Evolutionary conservation across 306 rosid genomes (phyloP).

Genomic region (Elaeagnus macrophylla): DNA sequence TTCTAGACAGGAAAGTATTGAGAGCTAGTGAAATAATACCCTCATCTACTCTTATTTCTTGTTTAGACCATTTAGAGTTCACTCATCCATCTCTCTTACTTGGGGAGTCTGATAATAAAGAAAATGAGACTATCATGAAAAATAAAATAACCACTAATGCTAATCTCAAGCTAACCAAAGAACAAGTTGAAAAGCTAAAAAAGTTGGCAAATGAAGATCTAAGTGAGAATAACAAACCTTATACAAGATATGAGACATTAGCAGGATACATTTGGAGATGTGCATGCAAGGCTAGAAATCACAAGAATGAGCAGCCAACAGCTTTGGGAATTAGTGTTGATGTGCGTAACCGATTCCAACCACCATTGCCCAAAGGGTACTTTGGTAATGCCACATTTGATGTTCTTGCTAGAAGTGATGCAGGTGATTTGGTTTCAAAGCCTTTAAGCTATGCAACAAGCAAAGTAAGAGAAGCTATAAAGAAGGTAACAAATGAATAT

Average conservation of each 20-base stretch:
- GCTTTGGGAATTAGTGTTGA: slow-evolving; percentile 21
- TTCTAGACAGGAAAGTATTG: slow-evolving; percentile 18
- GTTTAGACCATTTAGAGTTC: slow-evolving; percentile 2
- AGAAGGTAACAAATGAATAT: slow-evolving; percentile 14
- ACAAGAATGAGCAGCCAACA: slow-evolving; percentile 28
- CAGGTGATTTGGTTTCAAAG: slow-evolving; percentile 1
- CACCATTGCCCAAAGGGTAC: slow-evolving; percentile 34
- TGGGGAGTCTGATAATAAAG: no score
- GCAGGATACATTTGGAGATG: slow-evolving; percentile 43
- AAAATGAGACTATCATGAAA: slow-evolving; percentile 4
- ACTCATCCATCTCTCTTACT: slow-evolving; percentile 14
- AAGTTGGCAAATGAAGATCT: slow-evolving; percentile 25
- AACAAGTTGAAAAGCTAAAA: slow-evolving; percentile 28
- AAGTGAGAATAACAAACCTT: slow-evolving; percentile 4
- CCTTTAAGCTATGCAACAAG: slow-evolving; percentile 6
- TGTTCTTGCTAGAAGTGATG: slow-evolving; percentile 18
- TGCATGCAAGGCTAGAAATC: slow-evolving; percentile 37
- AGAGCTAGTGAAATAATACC: slow-evolving; percentile 30
- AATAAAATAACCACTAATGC: slow-evolving; percentile 19
- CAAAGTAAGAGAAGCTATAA: slow-evolving; percentile 20
- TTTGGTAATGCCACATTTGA: slow-evolving; percentile 36
- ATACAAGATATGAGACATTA: slow-evolving; percentile 29
- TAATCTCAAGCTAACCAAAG: slow-evolving; percentile 22
- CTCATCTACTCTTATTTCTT: neutral
- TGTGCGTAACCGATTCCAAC: slow-evolving; percentile 26